A percentile compares a stretch with the other conserved stretches of the same genome.
Conservation (phyloP, 106 monocot species). For the Platanthera guangdongensis region DNA sequence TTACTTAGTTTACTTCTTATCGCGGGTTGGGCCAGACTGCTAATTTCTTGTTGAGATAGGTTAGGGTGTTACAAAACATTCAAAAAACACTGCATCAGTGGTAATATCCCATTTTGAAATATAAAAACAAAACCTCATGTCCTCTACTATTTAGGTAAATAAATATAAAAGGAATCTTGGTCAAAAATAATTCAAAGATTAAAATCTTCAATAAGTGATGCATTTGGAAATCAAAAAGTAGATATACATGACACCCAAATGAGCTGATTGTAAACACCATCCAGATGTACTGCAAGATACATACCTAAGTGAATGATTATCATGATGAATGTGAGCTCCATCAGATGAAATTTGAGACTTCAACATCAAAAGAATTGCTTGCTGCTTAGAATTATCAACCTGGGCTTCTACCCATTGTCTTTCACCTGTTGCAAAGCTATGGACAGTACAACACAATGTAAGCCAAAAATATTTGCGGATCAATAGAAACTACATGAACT, state of each 20-base stretch:
- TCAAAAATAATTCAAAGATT: background rate
- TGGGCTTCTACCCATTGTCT: conserved; percentile 99
- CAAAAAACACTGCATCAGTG: background rate
- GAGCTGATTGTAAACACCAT: background rate
- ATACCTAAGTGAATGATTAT: conserved; percentile 86
- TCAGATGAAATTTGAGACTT: conserved; percentile 92
- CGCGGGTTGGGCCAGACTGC: too few relatives aligned
- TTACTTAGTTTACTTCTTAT: too few relatives aligned
- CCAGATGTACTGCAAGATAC: background rate
- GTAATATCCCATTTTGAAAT: background rate
- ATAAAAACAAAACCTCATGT: background rate
- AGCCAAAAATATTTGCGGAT: background rate
- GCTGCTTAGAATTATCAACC: conserved; percentile 95
- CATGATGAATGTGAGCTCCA: conserved; percentile 86
- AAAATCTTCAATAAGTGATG: background rate
- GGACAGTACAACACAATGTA: background rate
- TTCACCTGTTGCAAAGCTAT: conserved; percentile 98
- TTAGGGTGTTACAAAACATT: background rate
- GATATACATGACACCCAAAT: background rate
- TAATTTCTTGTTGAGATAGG: too few relatives aligned
- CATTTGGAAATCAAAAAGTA: background rate
- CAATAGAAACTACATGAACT: background rate
- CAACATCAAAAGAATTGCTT: conserved; percentile 68
- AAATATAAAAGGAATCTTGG: background rate
- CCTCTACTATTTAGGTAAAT: background rate